phyloP scores from a whole-genome alignment of 78 protist species.

The Creolimax fragrantissima region DNA sequence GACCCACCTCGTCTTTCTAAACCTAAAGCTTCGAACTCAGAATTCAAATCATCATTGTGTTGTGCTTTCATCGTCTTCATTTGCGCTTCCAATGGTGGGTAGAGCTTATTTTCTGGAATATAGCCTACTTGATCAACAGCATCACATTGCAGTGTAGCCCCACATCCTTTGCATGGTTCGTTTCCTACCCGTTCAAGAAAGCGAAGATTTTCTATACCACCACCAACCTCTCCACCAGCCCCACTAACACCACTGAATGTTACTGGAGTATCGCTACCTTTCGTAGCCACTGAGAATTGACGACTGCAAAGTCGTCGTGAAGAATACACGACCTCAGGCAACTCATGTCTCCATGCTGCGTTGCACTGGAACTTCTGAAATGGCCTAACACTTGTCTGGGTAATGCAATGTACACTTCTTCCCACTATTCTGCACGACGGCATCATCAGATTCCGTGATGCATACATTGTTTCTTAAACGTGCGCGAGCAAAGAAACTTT shows the following conservation, averaged over 20 bases:
- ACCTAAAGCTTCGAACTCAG: neutral
- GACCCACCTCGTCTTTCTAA: neutral
- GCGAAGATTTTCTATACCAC: neutral
- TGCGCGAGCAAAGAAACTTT: no score
- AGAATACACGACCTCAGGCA: no score
- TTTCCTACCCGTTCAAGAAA: neutral
- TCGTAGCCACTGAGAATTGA: no score
- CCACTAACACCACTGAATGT: neutral
- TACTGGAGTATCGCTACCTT: no score
- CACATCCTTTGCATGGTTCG: neutral
- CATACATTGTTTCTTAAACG: no score
- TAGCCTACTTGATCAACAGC: neutral
- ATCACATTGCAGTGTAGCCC: neutral
- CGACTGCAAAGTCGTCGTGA: no score
- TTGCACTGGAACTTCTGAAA: no score
- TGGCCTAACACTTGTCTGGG: no score
- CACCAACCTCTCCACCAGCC: neutral
- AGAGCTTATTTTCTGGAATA: neutral
- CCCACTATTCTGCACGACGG: no score
- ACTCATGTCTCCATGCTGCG: no score
- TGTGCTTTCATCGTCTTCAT: neutral
- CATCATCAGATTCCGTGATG: no score
- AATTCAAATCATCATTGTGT: neutral
- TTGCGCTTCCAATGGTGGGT: neutral
- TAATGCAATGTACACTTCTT: no score